A percentile compares a stretch with the other conserved stretches of the same genome.
Evolutionary conservation across 2,329 filamentous ascomycete species (phyloP).

Genomic region (Arachnomyces sp.): DNA sequence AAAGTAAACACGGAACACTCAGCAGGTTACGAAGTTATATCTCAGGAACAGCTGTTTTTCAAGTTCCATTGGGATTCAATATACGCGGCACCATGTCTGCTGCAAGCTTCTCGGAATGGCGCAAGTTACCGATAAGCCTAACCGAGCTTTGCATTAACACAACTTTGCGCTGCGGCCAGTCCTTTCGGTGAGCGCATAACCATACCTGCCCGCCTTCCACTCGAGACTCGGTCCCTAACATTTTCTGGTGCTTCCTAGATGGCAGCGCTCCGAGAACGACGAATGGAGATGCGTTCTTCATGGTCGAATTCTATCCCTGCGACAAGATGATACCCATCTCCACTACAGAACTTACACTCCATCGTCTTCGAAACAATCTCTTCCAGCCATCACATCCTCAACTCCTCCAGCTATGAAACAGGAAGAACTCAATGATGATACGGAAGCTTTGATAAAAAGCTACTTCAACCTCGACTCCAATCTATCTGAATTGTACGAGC

Average conservation of each 20-base stretch:
- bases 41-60: no score
- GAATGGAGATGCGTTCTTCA: conserved; percentile 87
- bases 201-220: neutral
- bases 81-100: conserved; percentile 25
- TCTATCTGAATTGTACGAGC: conserved; percentile 64
- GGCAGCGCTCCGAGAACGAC: conserved; percentile 69
- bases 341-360: conserved; percentile 67
- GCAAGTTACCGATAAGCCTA: conserved; percentile 71
- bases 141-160: conserved; percentile 91
- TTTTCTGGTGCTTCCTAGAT: conserved; percentile 44
- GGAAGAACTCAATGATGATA: conserved; percentile 47
- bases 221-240: no score
- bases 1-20: no score
- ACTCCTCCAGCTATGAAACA: conserved; percentile 25
- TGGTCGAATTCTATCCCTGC: conserved; percentile 75
- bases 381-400: conserved; percentile 31
- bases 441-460: conserved; percentile 63
- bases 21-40: no score
- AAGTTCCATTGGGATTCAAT: no score
- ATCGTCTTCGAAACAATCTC: conserved; percentile 20
- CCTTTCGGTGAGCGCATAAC: conserved; percentile 54
- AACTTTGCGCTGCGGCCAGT: conserved; percentile 87
- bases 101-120: conserved; percentile 64
- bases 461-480: conserved; percentile 85
- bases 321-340: conserved; percentile 68